These are phyloP conservation scores for Pleurotus tuber-regium DNA, from an alignment of 768 basidiomycete species.

Conservation along the genomic window DNA sequence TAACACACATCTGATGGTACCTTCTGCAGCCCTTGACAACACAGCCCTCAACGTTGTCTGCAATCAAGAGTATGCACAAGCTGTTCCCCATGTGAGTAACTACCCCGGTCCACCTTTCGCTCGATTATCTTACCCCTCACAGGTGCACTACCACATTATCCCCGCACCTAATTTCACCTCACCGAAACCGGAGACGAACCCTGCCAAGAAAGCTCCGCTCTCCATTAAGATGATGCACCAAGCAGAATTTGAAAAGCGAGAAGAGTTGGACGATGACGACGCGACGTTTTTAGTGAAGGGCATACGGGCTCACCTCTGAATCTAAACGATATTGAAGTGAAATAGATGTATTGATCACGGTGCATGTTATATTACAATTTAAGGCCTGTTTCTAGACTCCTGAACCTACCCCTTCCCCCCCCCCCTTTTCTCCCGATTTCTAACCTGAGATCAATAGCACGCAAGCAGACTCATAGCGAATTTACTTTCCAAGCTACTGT, in stretches of 20 bases:
- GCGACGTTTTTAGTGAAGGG: constrained; percentile 41
- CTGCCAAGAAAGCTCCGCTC: constrained; percentile 23
- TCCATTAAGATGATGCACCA: constrained; percentile 56
- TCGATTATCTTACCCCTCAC: constrained; percentile 5
- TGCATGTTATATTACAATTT: background rate
- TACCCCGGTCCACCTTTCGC: background rate
- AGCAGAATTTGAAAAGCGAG: constrained; percentile 54
- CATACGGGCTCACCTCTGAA: constrained; percentile 43
- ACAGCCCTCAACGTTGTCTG: constrained; percentile 74
- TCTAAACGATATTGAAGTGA: background rate
- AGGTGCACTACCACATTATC: constrained; percentile 80
- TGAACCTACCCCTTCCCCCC: background rate
- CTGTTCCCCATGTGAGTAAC: constrained; percentile 65
- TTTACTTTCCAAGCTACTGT: no score
- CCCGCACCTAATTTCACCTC: constrained; percentile 56
- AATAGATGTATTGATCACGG: background rate
- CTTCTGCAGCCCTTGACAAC: constrained; percentile 50
- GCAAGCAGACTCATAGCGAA: no score
- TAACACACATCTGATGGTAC: background rate
- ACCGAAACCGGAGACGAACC: constrained; percentile 12
- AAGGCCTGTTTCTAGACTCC: background rate
- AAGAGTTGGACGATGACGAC: constrained; percentile 59
- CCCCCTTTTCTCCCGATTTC: no score
- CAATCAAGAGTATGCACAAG: constrained; percentile 81
- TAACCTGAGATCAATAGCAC: no score